Evolutionary conservation across 2,329 filamentous ascomycete genomes (phyloP).

Genomic region (Didymella pinodella): DNA sequence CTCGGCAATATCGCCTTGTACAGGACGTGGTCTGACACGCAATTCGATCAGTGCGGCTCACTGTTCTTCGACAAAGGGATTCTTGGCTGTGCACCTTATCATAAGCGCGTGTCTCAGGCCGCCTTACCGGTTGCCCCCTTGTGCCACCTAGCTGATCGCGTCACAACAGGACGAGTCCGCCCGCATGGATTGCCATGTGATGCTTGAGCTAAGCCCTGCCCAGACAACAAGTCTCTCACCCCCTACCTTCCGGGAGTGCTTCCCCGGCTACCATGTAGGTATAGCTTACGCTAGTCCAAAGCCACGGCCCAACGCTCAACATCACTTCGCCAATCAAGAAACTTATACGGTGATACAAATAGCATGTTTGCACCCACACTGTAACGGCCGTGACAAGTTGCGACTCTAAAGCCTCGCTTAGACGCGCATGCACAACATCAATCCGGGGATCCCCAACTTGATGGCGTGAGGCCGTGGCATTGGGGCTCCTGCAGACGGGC

Average conservation of each 20-base stretch:
- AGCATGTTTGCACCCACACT: conserved; percentile 18
- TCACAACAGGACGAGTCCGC: conserved; percentile 11
- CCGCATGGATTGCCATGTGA: conserved; percentile 18
- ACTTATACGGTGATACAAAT: conserved; percentile 15
- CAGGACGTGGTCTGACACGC: conserved; percentile 5
- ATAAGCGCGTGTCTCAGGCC: conserved; percentile 15
- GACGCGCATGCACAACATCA: conserved; percentile 24
- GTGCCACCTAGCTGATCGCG: conserved; percentile 11
- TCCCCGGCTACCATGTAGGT: conserved; percentile 26
- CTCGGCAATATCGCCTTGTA: conserved; percentile 2
- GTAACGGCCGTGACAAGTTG: conserved; percentile 16
- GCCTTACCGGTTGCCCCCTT: conserved; percentile 8
- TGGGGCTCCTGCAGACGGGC: conserved; percentile 5
- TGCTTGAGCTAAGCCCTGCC: conserved; percentile 16
- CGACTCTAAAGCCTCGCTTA: conserved; percentile 25
- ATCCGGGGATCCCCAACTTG: conserved; percentile 17
- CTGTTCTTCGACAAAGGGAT: not conserved
- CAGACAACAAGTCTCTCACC: conserved; percentile 1
- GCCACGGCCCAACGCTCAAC: conserved; percentile 25
- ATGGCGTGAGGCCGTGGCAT: conserved; percentile 9
- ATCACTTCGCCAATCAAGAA: conserved; percentile 25
- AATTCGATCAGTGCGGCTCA: not conserved
- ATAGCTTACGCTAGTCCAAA: conserved; percentile 22
- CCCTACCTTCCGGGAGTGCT: conserved; percentile 25
- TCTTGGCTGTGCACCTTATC: not conserved